Conservation (phyloP, 2,329 filamentous ascomycete species). For the Aspergillus sergii region DNA sequence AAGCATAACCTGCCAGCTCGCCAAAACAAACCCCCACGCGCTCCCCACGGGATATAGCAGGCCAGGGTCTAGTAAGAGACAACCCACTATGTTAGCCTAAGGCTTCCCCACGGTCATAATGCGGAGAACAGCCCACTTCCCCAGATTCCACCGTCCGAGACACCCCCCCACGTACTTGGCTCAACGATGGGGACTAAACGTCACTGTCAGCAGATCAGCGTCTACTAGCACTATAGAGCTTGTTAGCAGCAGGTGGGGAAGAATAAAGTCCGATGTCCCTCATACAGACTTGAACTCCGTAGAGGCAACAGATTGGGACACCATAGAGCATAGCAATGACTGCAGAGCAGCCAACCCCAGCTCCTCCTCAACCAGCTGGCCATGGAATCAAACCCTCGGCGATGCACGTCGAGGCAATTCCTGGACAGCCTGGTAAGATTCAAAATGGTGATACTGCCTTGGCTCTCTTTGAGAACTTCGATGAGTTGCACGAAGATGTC, state of each 20-base stretch:
- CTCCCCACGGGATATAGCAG: neutral
- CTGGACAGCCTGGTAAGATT: slow-evolving; percentile 28
- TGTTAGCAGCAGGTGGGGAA: neutral
- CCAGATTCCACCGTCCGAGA: neutral
- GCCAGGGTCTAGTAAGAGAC: neutral
- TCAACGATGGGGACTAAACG: neutral
- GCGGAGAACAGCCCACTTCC: slow-evolving; percentile 7
- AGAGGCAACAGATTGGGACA: neutral
- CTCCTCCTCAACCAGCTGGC: neutral
- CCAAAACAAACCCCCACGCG: neutral
- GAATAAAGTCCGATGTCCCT: neutral
- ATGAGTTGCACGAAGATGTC: slow-evolving; percentile 51
- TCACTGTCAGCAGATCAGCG: neutral
- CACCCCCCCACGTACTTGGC: slow-evolving; percentile 8
- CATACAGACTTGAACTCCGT: neutral
- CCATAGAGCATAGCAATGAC: neutral
- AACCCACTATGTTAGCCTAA: neutral
- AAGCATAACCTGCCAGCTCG: too few relatives aligned
- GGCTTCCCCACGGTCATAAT: neutral
- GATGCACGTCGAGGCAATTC: slow-evolving; percentile 14
- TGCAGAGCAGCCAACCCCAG: neutral
- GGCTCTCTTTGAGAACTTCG: slow-evolving; percentile 50
- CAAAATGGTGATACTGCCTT: slow-evolving; percentile 53
- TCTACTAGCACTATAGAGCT: neutral
- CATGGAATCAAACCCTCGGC: neutral